Percentiles rank a stretch among this genome's conserved stretches.
Conservation (phyloP, 257 asterid species). For the Scutellaria barbata region DNA sequence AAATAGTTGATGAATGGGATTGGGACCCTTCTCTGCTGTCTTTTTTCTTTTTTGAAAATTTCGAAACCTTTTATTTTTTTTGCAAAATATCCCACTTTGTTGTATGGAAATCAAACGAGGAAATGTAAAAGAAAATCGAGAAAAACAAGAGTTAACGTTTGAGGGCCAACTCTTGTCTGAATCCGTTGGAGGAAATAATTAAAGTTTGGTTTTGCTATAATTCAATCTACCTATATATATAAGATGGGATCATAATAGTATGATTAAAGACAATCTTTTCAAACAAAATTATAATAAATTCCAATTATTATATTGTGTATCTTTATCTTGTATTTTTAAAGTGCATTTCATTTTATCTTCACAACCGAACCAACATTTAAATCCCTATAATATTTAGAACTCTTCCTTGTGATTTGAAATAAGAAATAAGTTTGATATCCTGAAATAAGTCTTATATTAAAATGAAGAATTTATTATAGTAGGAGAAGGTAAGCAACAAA, state of each 20-base stretch:
- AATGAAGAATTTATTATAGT: too few species aligned
- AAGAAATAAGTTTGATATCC: too few species aligned
- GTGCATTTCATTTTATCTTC: not conserved
- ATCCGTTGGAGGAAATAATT: constrained; percentile 42
- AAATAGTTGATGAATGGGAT: constrained; percentile 26
- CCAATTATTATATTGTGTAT: too few species aligned
- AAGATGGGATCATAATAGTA: not conserved
- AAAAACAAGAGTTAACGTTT: constrained; percentile 34
- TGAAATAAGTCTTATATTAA: too few species aligned
- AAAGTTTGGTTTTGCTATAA: constrained; percentile 14
- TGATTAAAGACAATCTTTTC: not conserved
- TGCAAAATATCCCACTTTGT: too few species aligned
- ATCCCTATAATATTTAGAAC: too few species aligned
- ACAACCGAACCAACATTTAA: too few species aligned
- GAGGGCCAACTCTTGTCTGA: constrained; percentile 47
- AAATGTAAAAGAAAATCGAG: not conserved
- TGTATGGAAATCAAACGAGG: not conserved
- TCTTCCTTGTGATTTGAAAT: too few species aligned
- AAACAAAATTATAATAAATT: too few species aligned
- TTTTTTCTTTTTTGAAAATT: not conserved
- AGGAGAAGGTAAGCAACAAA: too few species aligned
- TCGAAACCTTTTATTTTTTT: not conserved
- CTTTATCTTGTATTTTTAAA: not conserved
- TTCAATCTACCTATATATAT: not conserved
- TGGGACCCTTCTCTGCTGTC: constrained; percentile 29